phyloP scores from a whole-genome alignment of 1,284 basidiomycete genomes.

The Cutaneotrichosporon sp. region DNA sequence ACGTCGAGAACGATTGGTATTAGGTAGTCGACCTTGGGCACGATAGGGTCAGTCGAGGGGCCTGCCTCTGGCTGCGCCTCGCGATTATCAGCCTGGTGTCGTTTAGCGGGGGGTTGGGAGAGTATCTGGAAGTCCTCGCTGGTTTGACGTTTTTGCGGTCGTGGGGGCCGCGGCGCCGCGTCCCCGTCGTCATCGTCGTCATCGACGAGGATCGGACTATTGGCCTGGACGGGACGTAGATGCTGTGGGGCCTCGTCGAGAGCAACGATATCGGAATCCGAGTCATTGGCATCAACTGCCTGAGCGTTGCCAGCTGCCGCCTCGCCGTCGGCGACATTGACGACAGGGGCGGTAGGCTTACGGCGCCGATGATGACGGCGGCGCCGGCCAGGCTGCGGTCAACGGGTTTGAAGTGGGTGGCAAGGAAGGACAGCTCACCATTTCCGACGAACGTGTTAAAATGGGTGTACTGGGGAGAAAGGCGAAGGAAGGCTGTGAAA shows the following conservation, averaged over 20 bases:
- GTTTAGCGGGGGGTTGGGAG: not conserved
- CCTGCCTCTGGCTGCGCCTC: conserved; percentile 1
- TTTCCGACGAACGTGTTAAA: no score
- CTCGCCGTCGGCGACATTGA: no score
- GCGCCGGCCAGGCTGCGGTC: no score
- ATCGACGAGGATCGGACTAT: conserved; percentile 21
- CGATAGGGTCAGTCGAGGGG: not conserved
- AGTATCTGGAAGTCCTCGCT: not conserved
- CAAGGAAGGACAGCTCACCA: no score
- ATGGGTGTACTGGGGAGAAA: no score
- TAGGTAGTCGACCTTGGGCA: conserved; percentile 16
- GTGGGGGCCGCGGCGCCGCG: not conserved
- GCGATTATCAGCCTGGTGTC: not conserved
- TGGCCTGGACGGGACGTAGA: conserved; percentile 11
- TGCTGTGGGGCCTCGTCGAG: conserved; percentile 23
- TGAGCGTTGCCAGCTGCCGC: no score
- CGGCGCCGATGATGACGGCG: no score
- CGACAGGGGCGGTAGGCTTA: no score
- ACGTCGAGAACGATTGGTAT: conserved; percentile 35
- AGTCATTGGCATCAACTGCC: no score
- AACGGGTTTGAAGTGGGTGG: no score
- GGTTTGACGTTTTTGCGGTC: not conserved
- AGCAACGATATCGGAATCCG: conserved; percentile 15
- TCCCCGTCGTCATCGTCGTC: conserved; percentile 1
- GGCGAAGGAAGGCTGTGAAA: no score